These are phyloP conservation scores for Apiospora rasikravindrae DNA, from an alignment of 2,329 filamentous ascomycete genomes.

Conservation along the genomic window DNA sequence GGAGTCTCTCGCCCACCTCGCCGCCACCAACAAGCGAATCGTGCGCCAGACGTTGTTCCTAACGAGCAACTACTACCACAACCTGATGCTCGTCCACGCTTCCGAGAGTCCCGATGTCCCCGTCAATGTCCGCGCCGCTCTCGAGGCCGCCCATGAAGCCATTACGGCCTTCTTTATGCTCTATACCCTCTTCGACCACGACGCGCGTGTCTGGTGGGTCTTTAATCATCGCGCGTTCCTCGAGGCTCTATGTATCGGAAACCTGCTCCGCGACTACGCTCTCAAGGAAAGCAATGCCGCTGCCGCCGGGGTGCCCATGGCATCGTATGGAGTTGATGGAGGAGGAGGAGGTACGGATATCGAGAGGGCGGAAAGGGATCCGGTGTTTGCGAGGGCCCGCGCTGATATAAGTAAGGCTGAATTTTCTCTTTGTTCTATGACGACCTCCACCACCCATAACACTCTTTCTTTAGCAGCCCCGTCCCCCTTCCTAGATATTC, in stretches of 20 bases:
- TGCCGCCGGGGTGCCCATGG: background rate
- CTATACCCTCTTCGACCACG: slow-evolving; percentile 69
- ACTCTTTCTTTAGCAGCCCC: background rate
- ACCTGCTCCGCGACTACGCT: slow-evolving; percentile 58
- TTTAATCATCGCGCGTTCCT: slow-evolving; percentile 83
- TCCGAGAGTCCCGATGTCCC: slow-evolving; percentile 69
- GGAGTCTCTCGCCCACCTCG: slow-evolving; percentile 61
- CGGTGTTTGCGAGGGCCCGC: slow-evolving; percentile 64
- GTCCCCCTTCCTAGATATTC: background rate
- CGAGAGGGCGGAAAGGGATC: slow-evolving; percentile 52
- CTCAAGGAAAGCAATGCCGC: slow-evolving; percentile 43
- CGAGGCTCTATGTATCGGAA: slow-evolving; percentile 73
- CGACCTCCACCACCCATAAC: slow-evolving; percentile 21
- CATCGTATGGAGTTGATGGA: background rate
- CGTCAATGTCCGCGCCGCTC: slow-evolving; percentile 69
- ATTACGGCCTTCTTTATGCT: slow-evolving; percentile 77
- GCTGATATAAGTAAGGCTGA: slow-evolving; percentile 62
- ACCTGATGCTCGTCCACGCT: slow-evolving; percentile 78
- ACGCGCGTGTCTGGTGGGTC: slow-evolving; percentile 84
- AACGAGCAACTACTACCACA: slow-evolving; percentile 83
- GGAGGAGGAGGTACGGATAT: slow-evolving; percentile 37
- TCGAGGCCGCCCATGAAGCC: slow-evolving; percentile 78
- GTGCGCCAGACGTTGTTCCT: slow-evolving; percentile 79
- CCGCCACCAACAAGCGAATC: slow-evolving; percentile 65
- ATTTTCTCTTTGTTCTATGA: background rate